Percentiles rank a stretch among this genome's conserved stretches.
Evolutionary conservation across 2,329 filamentous ascomycete species (phyloP).

Genomic region (Ophiosphaerella herpotricha): DNA sequence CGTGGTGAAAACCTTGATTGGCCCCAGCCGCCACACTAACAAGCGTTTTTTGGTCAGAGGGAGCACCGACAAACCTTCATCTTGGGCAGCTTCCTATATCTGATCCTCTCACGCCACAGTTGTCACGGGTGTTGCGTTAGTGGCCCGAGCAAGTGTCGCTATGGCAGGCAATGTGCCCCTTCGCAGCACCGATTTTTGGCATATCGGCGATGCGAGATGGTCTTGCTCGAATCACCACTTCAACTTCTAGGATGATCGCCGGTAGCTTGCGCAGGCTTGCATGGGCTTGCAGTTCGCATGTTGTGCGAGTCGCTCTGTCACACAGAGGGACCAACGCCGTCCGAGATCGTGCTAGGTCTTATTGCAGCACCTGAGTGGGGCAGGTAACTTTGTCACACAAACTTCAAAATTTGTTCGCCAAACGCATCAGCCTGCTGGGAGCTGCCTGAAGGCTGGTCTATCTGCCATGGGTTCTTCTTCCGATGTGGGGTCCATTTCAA

Average conservation of each 20-base stretch:
- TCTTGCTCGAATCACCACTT: constrained; percentile 3
- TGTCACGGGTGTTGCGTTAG: too few relatives aligned
- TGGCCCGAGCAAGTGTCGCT: too few relatives aligned
- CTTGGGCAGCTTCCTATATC: not conserved
- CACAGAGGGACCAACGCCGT: constrained; percentile 1
- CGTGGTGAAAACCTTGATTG: not conserved
- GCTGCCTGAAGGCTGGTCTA: not conserved
- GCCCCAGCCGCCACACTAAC: not conserved
- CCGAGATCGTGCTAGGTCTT: constrained; percentile 3
- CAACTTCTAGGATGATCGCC: not conserved
- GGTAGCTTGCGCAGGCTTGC: not conserved
- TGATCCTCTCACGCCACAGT: too few relatives aligned
- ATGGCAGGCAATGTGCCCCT: not conserved
- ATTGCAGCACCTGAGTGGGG: constrained; percentile 7
- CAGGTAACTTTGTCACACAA: not conserved
- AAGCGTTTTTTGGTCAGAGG: not conserved
- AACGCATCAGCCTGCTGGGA: constrained; percentile 1
- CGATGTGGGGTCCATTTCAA: not conserved
- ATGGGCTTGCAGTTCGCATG: constrained; percentile 6
- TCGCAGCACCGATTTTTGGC: not conserved
- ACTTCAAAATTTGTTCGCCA: constrained; percentile 1
- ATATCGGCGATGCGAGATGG: not conserved
- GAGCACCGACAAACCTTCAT: not conserved
- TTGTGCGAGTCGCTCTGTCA: constrained; percentile 1
- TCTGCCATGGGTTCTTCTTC: not conserved